Conservation (phyloP, 352 stramenopile genomes). For the Saprolegnia diclina region DNA sequence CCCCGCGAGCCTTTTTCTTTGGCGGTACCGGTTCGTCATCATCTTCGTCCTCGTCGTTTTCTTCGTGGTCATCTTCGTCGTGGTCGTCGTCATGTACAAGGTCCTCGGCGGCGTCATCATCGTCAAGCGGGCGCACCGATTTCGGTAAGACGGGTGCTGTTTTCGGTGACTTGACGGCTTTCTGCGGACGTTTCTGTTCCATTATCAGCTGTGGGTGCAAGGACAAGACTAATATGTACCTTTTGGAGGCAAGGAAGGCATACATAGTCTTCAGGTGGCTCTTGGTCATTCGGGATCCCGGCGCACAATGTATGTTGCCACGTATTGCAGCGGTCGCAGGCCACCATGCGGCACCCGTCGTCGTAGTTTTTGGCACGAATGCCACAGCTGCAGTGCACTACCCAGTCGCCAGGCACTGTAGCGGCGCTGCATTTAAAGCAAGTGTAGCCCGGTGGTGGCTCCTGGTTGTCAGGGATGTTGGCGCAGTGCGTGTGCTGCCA, state of each 20-base stretch:
- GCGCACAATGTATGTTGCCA: constrained; percentile 62
- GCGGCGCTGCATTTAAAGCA: constrained; percentile 41
- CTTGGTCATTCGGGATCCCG: constrained; percentile 44
- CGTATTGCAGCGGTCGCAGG: constrained; percentile 34
- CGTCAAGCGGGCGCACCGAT: not conserved
- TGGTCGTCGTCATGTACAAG: not conserved
- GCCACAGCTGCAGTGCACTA: constrained; percentile 20
- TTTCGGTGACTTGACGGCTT: constrained; percentile 24
- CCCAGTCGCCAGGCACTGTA: not conserved
- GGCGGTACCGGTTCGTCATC: constrained; percentile 1
- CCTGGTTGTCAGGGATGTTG: constrained; percentile 43
- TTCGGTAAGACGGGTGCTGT: not conserved
- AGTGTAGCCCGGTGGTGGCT: constrained; percentile 46
- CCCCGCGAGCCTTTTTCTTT: constrained; percentile 33
- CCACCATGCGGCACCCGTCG: constrained; percentile 24
- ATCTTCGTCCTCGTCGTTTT: not conserved
- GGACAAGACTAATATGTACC: not conserved
- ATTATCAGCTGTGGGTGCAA: not conserved
- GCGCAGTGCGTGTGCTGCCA: constrained; percentile 74
- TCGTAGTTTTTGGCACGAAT: constrained; percentile 24
- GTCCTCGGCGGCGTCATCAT: constrained; percentile 4
- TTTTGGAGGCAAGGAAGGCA: constrained; percentile 39
- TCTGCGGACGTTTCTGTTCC: constrained; percentile 4
- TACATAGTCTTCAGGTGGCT: constrained; percentile 51
- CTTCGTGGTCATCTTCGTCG: constrained; percentile 8